phyloP scores from a whole-genome alignment of 805 yeast genomes.

The Nakazawaea holstii region DNA sequence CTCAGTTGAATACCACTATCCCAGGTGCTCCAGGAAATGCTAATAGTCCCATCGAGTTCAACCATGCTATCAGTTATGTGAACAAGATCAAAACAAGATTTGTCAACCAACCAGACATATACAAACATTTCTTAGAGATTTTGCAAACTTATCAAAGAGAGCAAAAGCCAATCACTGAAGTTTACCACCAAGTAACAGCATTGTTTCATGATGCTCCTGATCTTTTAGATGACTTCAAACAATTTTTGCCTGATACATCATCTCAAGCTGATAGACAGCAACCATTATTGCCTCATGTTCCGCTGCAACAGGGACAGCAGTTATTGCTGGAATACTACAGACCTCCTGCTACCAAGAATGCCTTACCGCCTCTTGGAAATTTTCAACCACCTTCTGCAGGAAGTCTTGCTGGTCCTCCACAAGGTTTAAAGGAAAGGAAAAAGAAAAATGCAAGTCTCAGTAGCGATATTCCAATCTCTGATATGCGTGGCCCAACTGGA shows the following conservation, averaged over 20 bases:
- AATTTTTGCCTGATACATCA: slow-evolving; percentile 85
- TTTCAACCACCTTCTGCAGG: slow-evolving; percentile 63
- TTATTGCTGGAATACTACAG: slow-evolving; percentile 18
- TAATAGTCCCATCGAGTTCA: slow-evolving; percentile 80
- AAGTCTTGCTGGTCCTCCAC: slow-evolving; percentile 10
- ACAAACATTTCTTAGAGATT: slow-evolving; percentile 90
- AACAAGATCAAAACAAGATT: slow-evolving; percentile 94
- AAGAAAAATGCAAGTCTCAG: slow-evolving; percentile 18
- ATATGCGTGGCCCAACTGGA: slow-evolving; percentile 30
- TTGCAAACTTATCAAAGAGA: slow-evolving; percentile 95
- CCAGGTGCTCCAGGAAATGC: slow-evolving; percentile 13
- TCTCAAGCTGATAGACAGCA: slow-evolving; percentile 28
- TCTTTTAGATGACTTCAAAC: slow-evolving; percentile 87
- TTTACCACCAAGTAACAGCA: slow-evolving; percentile 86
- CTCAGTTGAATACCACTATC: slow-evolving; percentile 14
- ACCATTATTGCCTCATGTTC: slow-evolving; percentile 25
- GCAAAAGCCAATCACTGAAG: slow-evolving; percentile 92
- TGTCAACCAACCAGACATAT: slow-evolving; percentile 90
- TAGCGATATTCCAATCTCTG: slow-evolving; percentile 45
- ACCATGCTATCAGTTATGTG: slow-evolving; percentile 94
- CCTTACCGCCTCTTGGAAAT: slow-evolving; percentile 82
- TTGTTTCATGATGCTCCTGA: slow-evolving; percentile 93
- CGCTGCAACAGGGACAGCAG: slow-evolving; percentile 18
- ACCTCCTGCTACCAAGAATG: slow-evolving; percentile 17
- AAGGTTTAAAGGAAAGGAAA: slow-evolving; percentile 21